Percentiles rank a stretch among this genome's conserved stretches.
Evolutionary conservation across 257 asterid species (phyloP).

Genomic region (Orobanche coerulescens): DNA sequence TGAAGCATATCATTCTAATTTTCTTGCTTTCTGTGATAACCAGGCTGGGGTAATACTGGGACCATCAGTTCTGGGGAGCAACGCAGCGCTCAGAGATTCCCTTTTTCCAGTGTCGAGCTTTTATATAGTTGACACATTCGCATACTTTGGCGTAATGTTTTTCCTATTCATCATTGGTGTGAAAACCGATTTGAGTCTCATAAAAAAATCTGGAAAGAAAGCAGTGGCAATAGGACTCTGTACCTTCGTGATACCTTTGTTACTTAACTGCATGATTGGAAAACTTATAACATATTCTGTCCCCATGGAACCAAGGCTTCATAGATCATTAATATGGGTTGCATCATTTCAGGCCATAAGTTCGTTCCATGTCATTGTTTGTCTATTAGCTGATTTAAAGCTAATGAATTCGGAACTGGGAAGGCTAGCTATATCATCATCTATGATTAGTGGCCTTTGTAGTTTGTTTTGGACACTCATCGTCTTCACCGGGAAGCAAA

Average conservation of each 20-base stretch:
- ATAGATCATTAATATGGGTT: constrained; percentile 28
- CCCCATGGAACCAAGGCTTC: constrained; percentile 28
- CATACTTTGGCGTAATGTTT: constrained; percentile 34
- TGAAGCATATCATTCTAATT: not conserved
- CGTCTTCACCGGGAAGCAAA: constrained; percentile 27
- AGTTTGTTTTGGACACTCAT: constrained; percentile 23
- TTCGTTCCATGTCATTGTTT: constrained; percentile 32
- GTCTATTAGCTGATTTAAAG: constrained; percentile 33
- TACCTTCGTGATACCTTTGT: constrained; percentile 26
- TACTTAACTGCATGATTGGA: constrained; percentile 17
- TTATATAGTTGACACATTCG: constrained; percentile 27
- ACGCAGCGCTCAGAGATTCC: not conserved
- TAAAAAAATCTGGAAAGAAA: constrained; percentile 27
- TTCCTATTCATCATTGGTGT: constrained; percentile 39
- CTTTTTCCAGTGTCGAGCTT: constrained; percentile 29
- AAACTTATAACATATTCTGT: constrained; percentile 2
- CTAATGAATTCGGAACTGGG: constrained; percentile 37
- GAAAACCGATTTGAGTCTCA: constrained; percentile 28
- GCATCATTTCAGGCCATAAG: constrained; percentile 30
- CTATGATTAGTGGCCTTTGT: constrained; percentile 33
- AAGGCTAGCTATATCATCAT: constrained; percentile 33
- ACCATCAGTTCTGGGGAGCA: constrained; percentile 28
- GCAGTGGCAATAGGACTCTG: constrained; percentile 28
- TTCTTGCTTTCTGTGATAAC: constrained; percentile 9
- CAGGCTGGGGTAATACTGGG: constrained; percentile 41